phyloP scores from a whole-genome alignment of 1,139 yeast species.

The Yamadazyma triangularis region DNA sequence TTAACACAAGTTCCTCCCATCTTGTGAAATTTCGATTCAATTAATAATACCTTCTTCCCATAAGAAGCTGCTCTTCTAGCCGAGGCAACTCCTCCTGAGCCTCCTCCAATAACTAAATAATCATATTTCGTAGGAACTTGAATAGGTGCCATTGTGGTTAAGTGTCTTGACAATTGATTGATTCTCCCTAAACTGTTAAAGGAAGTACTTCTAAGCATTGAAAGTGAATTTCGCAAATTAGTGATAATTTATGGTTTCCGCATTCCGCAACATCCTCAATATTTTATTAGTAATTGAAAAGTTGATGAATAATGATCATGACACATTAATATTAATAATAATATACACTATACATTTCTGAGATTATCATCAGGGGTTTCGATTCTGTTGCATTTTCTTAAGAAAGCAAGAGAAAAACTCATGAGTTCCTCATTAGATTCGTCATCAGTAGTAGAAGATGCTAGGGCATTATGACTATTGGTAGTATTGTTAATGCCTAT shows the following conservation, averaged over 20 bases:
- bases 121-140: constrained; percentile 58
- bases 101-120: constrained; percentile 96
- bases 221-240: too few species aligned
- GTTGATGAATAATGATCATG: too few species aligned
- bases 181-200: too few species aligned
- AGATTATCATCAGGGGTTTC: constrained; percentile 4
- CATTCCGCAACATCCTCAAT: too few species aligned
- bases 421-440: constrained; percentile 22
- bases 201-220: too few species aligned
- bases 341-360: neutral
- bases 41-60: constrained; percentile 81
- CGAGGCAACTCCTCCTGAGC: constrained; percentile 99
- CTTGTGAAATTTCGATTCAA: constrained; percentile 63
- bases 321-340: too few species aligned
- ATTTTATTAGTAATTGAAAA: too few species aligned
- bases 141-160: constrained; percentile 49
- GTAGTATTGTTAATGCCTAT: too few species aligned
- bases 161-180: constrained; percentile 21
- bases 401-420: constrained; percentile 24
- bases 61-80: constrained; percentile 94
- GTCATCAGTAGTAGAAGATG: constrained; percentile 1
- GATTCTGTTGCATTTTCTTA: constrained; percentile 25
- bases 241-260: too few species aligned
- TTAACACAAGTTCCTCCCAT: constrained; percentile 99
- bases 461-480: neutral